Base-by-base conservation (phyloP, 2,329 filamentous ascomycete species). In the Hymenoscyphus scutula region DNA sequence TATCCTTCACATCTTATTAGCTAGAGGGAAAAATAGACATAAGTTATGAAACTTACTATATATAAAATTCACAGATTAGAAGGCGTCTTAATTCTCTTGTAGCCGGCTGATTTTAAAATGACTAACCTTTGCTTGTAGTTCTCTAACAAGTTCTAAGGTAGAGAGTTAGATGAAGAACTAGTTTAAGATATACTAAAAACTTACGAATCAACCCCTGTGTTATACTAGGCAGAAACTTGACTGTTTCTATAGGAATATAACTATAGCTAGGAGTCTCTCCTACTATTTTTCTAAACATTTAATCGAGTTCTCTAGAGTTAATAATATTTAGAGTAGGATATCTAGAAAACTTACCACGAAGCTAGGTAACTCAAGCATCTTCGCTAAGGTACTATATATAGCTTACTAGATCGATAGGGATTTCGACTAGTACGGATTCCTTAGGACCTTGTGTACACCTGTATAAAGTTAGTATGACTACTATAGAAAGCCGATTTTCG, bases 301-400 rank as follows among this genome's bases (percentile, higher is more conserved):
- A 2, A 58, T 58, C n/a, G n/a, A 58, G 30, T 38, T 38, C 55
- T 41, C 55, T 57, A 57, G 55, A 37, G 55, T 57, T 13, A 57
- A 57, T 29, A 57, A 5, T 27, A 37, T 58, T 41, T 8, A 45
- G 30, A 37, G 56, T 45, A 58, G 25, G 15, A 58, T 34, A 58
- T 37, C 25, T 15, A 15, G 56, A 37, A 58, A 58, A 45, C 56
- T 58, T n/a, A 58, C 56, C 10, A 37, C n/a, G n/a, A 58, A 58
- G 56, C 23, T 58, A 5, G n/a, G 56, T 58, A 58, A 58, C 56
- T 58, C 34, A 19, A 58, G 56, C 34, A 29, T 58, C 56, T 27
- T 58, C 56, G 15, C 32, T 10, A 29, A 58, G 27, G 27, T 58
- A 57, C 55, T 19, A 41, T 41, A 41, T 2, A 41, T 34, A 37